Evolutionary conservation across 1,284 basidiomycete genomes (phyloP).

Genomic region (Ceratobasidium sp.): DNA sequence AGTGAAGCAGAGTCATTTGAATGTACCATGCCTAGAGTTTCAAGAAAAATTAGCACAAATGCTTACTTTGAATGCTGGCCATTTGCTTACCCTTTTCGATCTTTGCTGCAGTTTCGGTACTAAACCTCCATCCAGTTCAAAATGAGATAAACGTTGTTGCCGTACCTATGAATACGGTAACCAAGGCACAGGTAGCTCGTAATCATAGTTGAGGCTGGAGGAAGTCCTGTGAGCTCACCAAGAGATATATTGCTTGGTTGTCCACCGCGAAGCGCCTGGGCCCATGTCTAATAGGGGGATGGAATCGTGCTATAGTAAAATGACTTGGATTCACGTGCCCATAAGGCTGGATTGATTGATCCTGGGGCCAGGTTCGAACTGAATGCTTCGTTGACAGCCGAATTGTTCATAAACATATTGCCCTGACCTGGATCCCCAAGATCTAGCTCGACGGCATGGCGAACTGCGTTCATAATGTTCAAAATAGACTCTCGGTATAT

Average conservation of each 20-base stretch:
- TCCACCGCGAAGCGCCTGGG: background rate
- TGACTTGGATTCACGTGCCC: background rate
- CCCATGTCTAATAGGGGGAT: background rate
- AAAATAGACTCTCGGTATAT: background rate
- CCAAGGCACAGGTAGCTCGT: background rate
- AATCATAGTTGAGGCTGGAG: background rate
- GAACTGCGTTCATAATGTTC: background rate
- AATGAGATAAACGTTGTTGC: background rate
- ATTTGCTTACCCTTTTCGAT: no score
- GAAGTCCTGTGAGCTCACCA: background rate
- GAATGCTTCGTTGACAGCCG: background rate
- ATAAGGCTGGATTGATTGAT: background rate
- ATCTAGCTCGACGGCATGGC: background rate
- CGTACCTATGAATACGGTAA: background rate
- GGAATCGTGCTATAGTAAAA: background rate
- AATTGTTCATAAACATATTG: background rate
- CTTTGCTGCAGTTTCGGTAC: no score
- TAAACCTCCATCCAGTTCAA: background rate
- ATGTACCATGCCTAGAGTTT: no score
- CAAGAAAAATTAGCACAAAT: no score
- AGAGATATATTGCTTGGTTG: background rate
- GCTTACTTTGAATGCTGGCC: no score
- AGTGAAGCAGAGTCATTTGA: no score
- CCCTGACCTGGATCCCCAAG: background rate
- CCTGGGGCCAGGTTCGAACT: background rate